A percentile compares a stretch with the other conserved stretches of the same genome.
Evolutionary conservation across 768 basidiomycete genomes (phyloP).

Genomic region (Amanita thiersii): DNA sequence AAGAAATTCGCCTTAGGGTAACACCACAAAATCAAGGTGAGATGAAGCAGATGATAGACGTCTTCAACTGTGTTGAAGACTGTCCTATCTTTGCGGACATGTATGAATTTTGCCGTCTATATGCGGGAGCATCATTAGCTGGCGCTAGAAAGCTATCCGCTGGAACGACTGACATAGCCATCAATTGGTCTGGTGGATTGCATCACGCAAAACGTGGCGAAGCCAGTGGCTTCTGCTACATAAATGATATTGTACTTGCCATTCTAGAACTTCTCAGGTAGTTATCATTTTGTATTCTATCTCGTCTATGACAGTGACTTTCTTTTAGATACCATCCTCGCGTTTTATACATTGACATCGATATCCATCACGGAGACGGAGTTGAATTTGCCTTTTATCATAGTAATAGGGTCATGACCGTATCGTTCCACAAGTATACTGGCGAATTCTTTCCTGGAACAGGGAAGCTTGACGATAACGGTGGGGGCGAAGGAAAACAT

Average conservation of each 20-base stretch:
- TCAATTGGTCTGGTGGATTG: constrained; percentile 98
- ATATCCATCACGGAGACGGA: constrained; percentile 98
- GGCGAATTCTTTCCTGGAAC: constrained; percentile 99
- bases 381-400: constrained; percentile 98
- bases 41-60: constrained; percentile 73
- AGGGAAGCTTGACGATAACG: constrained; percentile 91
- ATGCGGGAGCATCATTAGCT: constrained; percentile 86
- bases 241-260: constrained; percentile 93
- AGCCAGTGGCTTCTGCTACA: constrained; percentile 97
- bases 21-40: constrained; percentile 65
- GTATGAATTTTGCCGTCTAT: constrained; percentile 92
- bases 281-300: constrained; percentile 11
- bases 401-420: constrained; percentile 96
- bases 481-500: constrained; percentile 81
- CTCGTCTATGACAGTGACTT: constrained; percentile 1
- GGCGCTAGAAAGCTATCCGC: constrained; percentile 83
- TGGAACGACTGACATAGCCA: constrained; percentile 89
- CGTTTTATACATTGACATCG: constrained; percentile 97
- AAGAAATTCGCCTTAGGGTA: constrained; percentile 42
- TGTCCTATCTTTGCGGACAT: constrained; percentile 94
- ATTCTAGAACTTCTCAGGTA: constrained; percentile 89
- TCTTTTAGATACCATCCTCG: constrained; percentile 74
- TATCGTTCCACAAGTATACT: constrained; percentile 98
- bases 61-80: constrained; percentile 94
- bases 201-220: constrained; percentile 98